phyloP scores from a whole-genome alignment of 805 yeast species.

The Candida adriatica region DNA sequence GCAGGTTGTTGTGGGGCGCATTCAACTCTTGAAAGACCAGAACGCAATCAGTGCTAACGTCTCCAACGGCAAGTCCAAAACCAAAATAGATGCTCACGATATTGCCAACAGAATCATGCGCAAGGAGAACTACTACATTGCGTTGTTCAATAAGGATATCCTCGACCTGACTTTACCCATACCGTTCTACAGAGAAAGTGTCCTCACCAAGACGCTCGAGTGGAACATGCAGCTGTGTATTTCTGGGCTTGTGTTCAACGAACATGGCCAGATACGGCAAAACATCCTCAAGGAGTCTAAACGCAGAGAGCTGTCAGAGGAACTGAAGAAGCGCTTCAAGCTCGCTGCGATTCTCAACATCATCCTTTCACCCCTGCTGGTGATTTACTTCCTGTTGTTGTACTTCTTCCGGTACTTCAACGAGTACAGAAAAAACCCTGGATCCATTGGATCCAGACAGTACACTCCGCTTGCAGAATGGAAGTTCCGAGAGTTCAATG shows the following conservation, averaged over 20 bases:
- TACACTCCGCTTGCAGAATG: slow-evolving; percentile 94
- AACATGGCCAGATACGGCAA: slow-evolving; percentile 73
- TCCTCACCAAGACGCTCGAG: slow-evolving; percentile 80
- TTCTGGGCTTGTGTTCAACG: slow-evolving; percentile 77
- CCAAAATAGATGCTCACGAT: slow-evolving; percentile 82
- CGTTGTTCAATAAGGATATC: slow-evolving; percentile 73
- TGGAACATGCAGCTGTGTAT: slow-evolving; percentile 92
- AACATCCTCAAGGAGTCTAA: slow-evolving; percentile 64
- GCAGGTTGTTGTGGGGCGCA: slow-evolving; percentile 74
- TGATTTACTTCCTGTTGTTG: slow-evolving; percentile 71
- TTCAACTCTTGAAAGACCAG: slow-evolving; percentile 70
- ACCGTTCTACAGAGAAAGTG: slow-evolving; percentile 35
- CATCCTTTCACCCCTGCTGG: slow-evolving; percentile 78
- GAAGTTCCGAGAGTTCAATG: slow-evolving; percentile 92
- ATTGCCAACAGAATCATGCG: slow-evolving; percentile 96
- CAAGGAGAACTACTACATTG: slow-evolving; percentile 88
- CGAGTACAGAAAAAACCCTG: slow-evolving; percentile 85
- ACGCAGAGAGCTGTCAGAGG: slow-evolving; percentile 57
- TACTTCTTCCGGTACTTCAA: slow-evolving; percentile 89
- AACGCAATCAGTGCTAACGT: slow-evolving; percentile 52
- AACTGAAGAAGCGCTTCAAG: slow-evolving; percentile 71
- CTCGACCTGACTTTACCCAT: slow-evolving; percentile 58
- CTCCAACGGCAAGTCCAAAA: slow-evolving; percentile 59
- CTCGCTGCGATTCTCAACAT: slow-evolving; percentile 85
- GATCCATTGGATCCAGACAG: slow-evolving; percentile 73